Evolutionary conservation across 2,329 filamentous ascomycete genomes (phyloP), one percentile per base, ranked within the genome.

Genomic region (Epichloe glyceriae): DNA sequence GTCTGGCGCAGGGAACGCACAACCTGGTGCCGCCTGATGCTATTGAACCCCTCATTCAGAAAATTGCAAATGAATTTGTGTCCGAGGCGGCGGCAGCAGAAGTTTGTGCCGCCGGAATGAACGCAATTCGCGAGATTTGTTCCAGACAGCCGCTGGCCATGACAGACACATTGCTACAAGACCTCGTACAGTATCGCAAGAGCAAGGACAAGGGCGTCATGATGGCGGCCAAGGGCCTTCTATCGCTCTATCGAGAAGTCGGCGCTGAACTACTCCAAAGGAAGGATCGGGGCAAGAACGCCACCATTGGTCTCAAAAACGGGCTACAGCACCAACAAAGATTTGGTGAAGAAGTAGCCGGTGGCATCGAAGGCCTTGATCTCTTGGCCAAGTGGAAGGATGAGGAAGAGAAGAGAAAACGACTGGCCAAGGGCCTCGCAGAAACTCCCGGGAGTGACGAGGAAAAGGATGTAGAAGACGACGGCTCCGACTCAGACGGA

Each of bases 191-290:
- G 73, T 97, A 98, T 70, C 81, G 88, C 54, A 95, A 94, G 73
- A 95, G 88, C 64, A 98, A 98, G 65, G 93, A 98, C 64, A 98
- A 97, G 73, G 90, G 91, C 53, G 87, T 93, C n/a, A 90, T 95
- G 79, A 97, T 98, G 93, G 93, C 93, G 7, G 89, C 91, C 14
- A 91, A 93, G 66, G 91, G 93, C 56, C 73, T 98, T 6, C 73
- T 98, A 41, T 88, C 88, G 22, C 74, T 98, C 5, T 98, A 95
- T 72, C 78, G 93, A 58, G 90, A 97, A 62, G 86, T 95, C 14
- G 89, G 85, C 37, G 88, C 93, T 0, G 87, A 95, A 57, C 79
- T 97, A 70, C 72, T 98, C 53, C 85, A 85, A 68, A 94, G 88
- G 74, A 82, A 86, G 62, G 93, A 96, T 64, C 81, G 93, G 59